A percentile compares a stretch with the other conserved stretches of the same genome.
These are phyloP conservation scores for Kurtzmaniella fragi DNA, from an alignment of 805 yeast genomes.

Conservation along the genomic window DNA sequence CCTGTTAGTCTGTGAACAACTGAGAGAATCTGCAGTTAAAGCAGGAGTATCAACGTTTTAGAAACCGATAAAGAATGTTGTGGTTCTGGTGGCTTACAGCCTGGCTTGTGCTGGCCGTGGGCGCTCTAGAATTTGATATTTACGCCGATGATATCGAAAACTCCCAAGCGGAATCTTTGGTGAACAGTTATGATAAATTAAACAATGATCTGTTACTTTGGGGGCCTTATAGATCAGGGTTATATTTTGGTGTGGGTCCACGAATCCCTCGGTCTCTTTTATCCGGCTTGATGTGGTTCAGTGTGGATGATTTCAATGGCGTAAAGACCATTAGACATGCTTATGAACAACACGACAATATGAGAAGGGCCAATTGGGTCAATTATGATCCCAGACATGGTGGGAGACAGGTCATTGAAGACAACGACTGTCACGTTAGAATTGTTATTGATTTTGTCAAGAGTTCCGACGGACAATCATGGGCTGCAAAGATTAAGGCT, in stretches of 20 bases:
- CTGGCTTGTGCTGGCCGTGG: constrained; percentile 6
- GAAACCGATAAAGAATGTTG: neutral
- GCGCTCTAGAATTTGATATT: constrained; percentile 17
- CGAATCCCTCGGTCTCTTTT: constrained; percentile 69
- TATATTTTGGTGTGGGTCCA: constrained; percentile 84
- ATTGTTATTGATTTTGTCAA: constrained; percentile 74
- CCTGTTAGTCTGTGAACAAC: too few relatives aligned
- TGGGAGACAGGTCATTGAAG: constrained; percentile 73
- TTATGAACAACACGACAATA: constrained; percentile 67
- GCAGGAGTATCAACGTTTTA: neutral
- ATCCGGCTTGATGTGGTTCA: constrained; percentile 87
- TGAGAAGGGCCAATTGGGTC: constrained; percentile 80
- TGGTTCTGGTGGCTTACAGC: constrained; percentile 1
- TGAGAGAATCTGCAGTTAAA: neutral
- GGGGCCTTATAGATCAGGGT: constrained; percentile 91
- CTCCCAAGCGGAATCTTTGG: constrained; percentile 4
- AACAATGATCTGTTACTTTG: constrained; percentile 42
- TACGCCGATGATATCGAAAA: constrained; percentile 60
- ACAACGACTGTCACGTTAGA: constrained; percentile 56
- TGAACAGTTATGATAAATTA: constrained; percentile 12
- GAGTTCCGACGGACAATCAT: constrained; percentile 60
- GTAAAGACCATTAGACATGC: constrained; percentile 60
- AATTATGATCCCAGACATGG: constrained; percentile 83
- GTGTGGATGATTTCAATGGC: constrained; percentile 52
- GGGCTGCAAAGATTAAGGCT: constrained; percentile 77